Base-by-base conservation (phyloP, 495 filamentous ascomycete species). In the Talaromyces nanjingensis region DNA sequence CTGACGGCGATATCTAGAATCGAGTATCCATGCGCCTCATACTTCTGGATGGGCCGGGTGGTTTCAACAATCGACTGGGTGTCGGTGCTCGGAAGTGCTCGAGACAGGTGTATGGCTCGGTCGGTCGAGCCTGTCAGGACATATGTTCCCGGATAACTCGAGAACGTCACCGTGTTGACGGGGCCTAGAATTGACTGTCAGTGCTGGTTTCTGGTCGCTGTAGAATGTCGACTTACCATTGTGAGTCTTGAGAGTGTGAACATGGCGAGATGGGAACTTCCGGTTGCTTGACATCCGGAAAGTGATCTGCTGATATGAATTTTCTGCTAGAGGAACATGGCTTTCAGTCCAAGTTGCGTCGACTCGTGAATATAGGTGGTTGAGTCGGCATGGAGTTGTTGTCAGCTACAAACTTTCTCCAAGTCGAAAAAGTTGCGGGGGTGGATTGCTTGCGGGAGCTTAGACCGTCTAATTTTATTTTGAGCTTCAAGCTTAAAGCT, bases 41-140 rank as follows among this genome's bases (percentile, higher is more conserved):
- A 98, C 54, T 86, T 87, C 72, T 96, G 91, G 75, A 98, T 89
- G 0, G 91, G 87, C 18, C 74, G 69, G 9, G 71, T 81, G 24
- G 77, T 76, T 62, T 79, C 71, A 56, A 70, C 55, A 24, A 73
- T 68, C 20, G 69, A 64, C 65, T 76, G 71, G 20, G 76, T 63
- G 55, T 77, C 77, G 64, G 65, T 49, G 57, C 62, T 76, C 7
- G 81, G 76, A 29, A 81, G 70, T 4, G 87, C 82, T 67, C 89
- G 90, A 74, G 93, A 94, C 18, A 97, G 86, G 59, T 91, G 86
- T 71, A 97, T 85, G 45, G 85, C 81, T 66, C 93, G 90, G 79
- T 98, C 93, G 57, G 91, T 82, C 55, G 87, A 89, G 68, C 93
- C 93, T 59, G 91, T 92, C 25, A 97, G 86, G 74, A 96, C 83